Base-by-base conservation (phyloP, 306 rosid species). In the Malus sieversii region DNA sequence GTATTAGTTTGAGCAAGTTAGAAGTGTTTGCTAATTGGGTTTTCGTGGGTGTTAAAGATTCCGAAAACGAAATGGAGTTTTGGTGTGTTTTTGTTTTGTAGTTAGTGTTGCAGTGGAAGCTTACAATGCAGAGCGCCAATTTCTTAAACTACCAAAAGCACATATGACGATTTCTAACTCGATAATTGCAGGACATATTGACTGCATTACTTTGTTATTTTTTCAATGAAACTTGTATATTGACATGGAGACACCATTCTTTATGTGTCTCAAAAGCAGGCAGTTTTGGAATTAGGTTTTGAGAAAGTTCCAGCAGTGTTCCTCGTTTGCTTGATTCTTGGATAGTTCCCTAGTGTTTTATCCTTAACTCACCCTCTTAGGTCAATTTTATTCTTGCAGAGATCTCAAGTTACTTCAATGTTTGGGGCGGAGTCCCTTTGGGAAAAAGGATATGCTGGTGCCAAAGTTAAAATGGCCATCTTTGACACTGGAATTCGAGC, bases 401-500 rank as follows among this genome's bases (percentile, higher is more conserved):
- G 90, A 79, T 87, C 98, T 72, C 97, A 93, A 87, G 88, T 93
- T 69, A 93, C 98, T 82, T 89, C 98, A 59, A 77, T 91, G 81
- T 91, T 93, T 83, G 98, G 97, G 78, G 99, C 97, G 14, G 97
- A 89, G 22, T 85, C 82, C 66, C 90, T 91, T 23, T 93, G 97
- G 98, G 78, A 79, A 5, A 95, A 86, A 79, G 99, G 97, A 45
- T 85, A 85, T 82, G 90, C 99, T 10, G 99, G 97, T 77, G 75
- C 85, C 0, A 92, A 89, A 85, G 99, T 95, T 57, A 95, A 90
- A 84, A 95, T 95, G 99, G 99, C 99, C 46, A 89, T 95, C 77
- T 95, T 92, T 81, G 99, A 95, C 82, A 95, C 97, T 16, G 97
- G 99, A 38, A 95, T 95, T 85, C 91, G 97, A 74, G 90, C 92